A percentile compares a stretch with the other conserved stretches of the same genome.
Evolutionary conservation across 352 stramenopile species (phyloP).

Genomic region (Achlya hypogyna): DNA sequence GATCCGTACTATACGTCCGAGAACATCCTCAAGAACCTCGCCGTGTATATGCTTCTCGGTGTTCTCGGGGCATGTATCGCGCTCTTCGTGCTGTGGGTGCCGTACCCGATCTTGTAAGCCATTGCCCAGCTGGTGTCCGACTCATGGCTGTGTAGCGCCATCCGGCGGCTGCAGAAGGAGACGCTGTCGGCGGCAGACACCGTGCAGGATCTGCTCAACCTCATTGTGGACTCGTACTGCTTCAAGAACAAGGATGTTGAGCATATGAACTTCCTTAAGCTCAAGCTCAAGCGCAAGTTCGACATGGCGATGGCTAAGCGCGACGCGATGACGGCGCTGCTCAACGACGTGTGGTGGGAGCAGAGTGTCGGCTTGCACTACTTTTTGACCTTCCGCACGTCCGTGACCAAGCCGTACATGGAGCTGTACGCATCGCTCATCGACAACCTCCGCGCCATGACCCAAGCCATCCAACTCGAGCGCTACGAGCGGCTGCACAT

Average conservation of each 20-base stretch:
- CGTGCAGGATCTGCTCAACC: slow-evolving; percentile 61
- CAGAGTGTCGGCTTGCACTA: slow-evolving; percentile 62
- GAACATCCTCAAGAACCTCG: slow-evolving; percentile 63
- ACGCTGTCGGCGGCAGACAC: slow-evolving; percentile 38
- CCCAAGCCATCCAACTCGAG: slow-evolving; percentile 72
- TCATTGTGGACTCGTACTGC: slow-evolving; percentile 79
- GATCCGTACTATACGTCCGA: slow-evolving; percentile 42
- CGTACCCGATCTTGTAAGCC: slow-evolving; percentile 63
- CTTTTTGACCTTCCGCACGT: slow-evolving; percentile 60
- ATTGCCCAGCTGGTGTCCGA: background rate
- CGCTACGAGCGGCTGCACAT: slow-evolving; percentile 69
- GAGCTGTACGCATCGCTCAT: slow-evolving; percentile 57
- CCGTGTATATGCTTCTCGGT: slow-evolving; percentile 69
- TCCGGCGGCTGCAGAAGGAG: slow-evolving; percentile 39
- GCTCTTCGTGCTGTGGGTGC: slow-evolving; percentile 62
- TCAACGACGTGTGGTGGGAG: slow-evolving; percentile 76
- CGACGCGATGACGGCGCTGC: slow-evolving; percentile 39
- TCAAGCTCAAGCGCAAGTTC: slow-evolving; percentile 77
- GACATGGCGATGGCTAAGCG: slow-evolving; percentile 36
- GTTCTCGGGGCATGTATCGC: slow-evolving; percentile 62
- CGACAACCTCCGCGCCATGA: slow-evolving; percentile 54
- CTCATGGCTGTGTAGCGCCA: slow-evolving; percentile 31
- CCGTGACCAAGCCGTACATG: slow-evolving; percentile 58
- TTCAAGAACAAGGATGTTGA: slow-evolving; percentile 83
- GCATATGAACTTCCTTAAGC: slow-evolving; percentile 71